Conservation (phyloP, 805 yeast species). For the Yarrowia osloensis region DNA sequence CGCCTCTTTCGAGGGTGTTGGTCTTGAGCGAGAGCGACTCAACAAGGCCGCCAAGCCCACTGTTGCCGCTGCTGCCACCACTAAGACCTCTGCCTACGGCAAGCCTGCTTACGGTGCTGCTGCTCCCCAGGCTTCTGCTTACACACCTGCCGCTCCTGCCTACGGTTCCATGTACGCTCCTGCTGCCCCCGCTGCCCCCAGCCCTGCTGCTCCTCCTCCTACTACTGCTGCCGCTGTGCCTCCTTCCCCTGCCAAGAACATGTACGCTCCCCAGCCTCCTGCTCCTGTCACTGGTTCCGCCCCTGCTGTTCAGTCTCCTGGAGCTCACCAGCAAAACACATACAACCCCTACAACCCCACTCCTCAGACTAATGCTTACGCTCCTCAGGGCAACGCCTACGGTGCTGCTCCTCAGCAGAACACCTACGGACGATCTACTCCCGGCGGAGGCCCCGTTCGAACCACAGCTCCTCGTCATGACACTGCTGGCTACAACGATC, state of each 20-base stretch:
- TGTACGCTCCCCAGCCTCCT: conserved; percentile 33
- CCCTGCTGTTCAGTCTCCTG: conserved; percentile 34
- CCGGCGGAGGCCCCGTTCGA: conserved; percentile 35
- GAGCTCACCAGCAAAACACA: conserved; percentile 16
- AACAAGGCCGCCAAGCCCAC: conserved; percentile 57
- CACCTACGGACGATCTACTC: conserved; percentile 33
- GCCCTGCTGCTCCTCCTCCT: conserved; percentile 29
- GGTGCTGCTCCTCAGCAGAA: conserved; percentile 35
- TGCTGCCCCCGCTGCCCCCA: conserved; percentile 32
- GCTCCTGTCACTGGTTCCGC: conserved; percentile 30
- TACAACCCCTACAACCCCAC: conserved; percentile 31
- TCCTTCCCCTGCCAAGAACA: conserved; percentile 32
- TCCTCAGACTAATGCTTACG: conserved; percentile 30
- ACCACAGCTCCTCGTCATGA: conserved; percentile 37
- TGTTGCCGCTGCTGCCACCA: conserved; percentile 33
- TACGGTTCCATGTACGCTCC: conserved; percentile 29
- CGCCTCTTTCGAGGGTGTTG: conserved; percentile 68
- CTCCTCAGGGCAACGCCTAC: conserved; percentile 34
- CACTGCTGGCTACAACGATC: conserved; percentile 41
- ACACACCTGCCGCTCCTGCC: conserved; percentile 29
- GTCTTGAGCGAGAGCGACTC: conserved; percentile 81
- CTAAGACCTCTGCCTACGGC: conserved; percentile 19
- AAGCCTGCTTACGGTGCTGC: conserved; percentile 30
- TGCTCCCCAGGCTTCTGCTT: conserved; percentile 31
- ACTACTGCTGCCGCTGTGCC: conserved; percentile 9